A percentile compares a stretch with the other conserved stretches of the same genome.
Evolutionary conservation across 2,329 filamentous ascomycete species (phyloP).

Genomic region (Mollisia scopiformis): DNA sequence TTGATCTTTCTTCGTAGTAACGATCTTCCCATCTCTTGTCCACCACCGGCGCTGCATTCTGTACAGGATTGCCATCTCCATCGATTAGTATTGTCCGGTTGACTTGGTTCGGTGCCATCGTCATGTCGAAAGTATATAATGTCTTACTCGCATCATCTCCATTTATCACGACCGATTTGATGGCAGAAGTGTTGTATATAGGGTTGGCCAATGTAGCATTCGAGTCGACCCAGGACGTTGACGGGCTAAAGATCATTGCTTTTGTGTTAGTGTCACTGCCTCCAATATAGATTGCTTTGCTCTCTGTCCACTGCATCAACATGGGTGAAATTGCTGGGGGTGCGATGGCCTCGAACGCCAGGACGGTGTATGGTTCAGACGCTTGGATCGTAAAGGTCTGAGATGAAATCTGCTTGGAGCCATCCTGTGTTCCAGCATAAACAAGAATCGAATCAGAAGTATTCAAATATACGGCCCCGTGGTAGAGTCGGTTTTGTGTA

Average conservation of each 20-base stretch:
- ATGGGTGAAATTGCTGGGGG: conserved; percentile 70
- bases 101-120: conserved; percentile 73
- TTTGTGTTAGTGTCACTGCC: conserved; percentile 67
- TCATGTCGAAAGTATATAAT: conserved; percentile 78
- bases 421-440: conserved; percentile 75
- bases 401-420: conserved; percentile 59
- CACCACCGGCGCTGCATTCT: conserved; percentile 47
- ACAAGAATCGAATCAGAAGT: conserved; percentile 73
- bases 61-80: conserved; percentile 57
- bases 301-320: conserved; percentile 73
- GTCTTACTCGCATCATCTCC: conserved; percentile 78
- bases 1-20: conserved; percentile 5
- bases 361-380: conserved; percentile 64
- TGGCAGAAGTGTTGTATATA: conserved; percentile 59
- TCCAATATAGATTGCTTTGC: conserved; percentile 74
- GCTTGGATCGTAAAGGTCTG: conserved; percentile 77
- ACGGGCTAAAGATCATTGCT: conserved; percentile 72
- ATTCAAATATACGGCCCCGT: conserved; percentile 76
- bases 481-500: conserved; percentile 67
- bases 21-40: conserved; percentile 7
- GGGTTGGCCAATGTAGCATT: conserved; percentile 64
- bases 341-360: conserved; percentile 59
- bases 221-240: conserved; percentile 67
- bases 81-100: conserved; percentile 69
- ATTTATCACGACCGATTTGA: conserved; percentile 67